These are phyloP conservation scores for Kodamaea lidongshanica DNA, from an alignment of 805 yeast genomes.

Conservation along the genomic window DNA sequence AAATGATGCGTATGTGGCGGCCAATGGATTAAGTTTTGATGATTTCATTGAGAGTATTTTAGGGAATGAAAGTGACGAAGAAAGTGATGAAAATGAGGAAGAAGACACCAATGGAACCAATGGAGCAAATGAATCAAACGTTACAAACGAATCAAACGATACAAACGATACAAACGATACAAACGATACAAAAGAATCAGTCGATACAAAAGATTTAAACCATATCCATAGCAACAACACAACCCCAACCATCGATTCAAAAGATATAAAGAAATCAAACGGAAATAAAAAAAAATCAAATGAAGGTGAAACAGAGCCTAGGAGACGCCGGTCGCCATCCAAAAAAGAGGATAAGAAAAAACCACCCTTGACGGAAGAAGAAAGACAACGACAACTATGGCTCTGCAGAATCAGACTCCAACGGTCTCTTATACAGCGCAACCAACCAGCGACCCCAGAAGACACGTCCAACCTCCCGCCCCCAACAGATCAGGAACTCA, in stretches of 20 bases:
- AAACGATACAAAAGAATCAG: conserved; percentile 2
- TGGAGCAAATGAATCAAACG: too few species aligned
- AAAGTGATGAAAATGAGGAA: conserved; percentile 19
- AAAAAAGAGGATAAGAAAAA: conserved; percentile 7
- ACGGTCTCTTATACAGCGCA: conserved; percentile 42
- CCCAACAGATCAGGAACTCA: conserved; percentile 41
- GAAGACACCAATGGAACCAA: conserved; percentile 10
- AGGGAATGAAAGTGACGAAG: conserved; percentile 15
- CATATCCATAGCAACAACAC: conserved; percentile 1
- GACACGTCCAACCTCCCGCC: conserved; percentile 29
- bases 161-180: conserved; percentile 2
- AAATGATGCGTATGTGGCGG: conserved; percentile 34
- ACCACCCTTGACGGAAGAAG: conserved; percentile 28
- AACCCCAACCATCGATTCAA: too few species aligned
- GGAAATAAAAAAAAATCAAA: conserved; percentile 1
- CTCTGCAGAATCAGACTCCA: conserved; percentile 44
- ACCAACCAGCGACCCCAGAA: conserved; percentile 33
- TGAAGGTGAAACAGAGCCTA: conserved; percentile 1
- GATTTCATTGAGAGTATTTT: conserved; percentile 29
- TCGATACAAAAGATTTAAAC: conserved; percentile 1
- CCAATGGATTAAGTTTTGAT: conserved; percentile 32
- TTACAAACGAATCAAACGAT: background rate
- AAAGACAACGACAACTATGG: conserved; percentile 41
- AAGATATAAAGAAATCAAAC: background rate
- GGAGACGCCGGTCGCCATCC: background rate